These are phyloP conservation scores for Puccinia triticina DNA, from an alignment of 1,284 basidiomycete species.

Conservation along the genomic window DNA sequence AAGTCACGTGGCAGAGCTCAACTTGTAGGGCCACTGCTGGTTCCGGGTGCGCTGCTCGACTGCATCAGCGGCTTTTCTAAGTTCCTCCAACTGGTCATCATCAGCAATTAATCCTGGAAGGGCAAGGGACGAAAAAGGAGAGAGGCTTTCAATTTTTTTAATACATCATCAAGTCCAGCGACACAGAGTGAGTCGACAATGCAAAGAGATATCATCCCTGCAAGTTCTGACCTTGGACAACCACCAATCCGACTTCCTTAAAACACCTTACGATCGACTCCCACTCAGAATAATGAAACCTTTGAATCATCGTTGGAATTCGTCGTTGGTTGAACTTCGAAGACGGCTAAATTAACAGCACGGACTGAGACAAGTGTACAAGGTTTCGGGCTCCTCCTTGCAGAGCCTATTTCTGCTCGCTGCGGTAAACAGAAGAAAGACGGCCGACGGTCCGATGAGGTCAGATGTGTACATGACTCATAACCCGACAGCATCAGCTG, in stretches of 20 bases:
- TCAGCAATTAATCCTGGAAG: slow-evolving; percentile 28
- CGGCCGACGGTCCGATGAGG: not conserved
- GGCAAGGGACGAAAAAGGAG: not conserved
- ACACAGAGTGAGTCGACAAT: not conserved
- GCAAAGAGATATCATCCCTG: not conserved
- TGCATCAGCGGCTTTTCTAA: slow-evolving; percentile 33
- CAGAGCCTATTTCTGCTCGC: not conserved
- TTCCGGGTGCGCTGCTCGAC: slow-evolving; percentile 13
- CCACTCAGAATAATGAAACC: slow-evolving; percentile 36
- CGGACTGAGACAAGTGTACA: not conserved
- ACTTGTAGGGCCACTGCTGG: slow-evolving; percentile 46
- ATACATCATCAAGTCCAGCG: not conserved
- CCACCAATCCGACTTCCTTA: slow-evolving; percentile 26
- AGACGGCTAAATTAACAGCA: not conserved
- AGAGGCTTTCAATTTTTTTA: slow-evolving; percentile 4
- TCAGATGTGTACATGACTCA: not conserved
- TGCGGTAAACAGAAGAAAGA: not conserved
- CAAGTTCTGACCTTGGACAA: slow-evolving; percentile 35
- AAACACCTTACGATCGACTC: slow-evolving; percentile 23
- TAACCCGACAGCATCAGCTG: not conserved
- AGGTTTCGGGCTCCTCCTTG: not conserved
- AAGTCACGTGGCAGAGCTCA: not conserved
- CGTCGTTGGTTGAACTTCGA: not conserved
- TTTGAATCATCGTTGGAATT: slow-evolving; percentile 16
- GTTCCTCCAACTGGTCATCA: slow-evolving; percentile 25